Conservation (phyloP, 495 filamentous ascomycete species). For the Hypoxylon fuscum region DNA sequence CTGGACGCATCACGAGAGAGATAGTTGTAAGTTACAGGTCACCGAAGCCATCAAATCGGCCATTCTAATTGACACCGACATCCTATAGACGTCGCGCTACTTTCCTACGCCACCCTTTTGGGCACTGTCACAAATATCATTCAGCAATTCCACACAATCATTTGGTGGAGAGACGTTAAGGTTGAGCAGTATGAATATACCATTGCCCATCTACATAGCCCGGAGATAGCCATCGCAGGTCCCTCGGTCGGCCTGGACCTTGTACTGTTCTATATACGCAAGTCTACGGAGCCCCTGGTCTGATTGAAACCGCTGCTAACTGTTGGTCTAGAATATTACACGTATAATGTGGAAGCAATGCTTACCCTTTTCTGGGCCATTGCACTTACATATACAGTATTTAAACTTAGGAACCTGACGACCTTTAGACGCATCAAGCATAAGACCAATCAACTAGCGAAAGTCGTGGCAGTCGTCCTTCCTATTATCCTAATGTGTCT, state of each 20-base stretch:
- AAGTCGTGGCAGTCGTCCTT: constrained; percentile 46
- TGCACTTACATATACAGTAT: constrained; percentile 51
- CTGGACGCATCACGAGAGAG: constrained; percentile 55
- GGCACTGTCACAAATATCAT: constrained; percentile 53
- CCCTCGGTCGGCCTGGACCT: constrained; percentile 52
- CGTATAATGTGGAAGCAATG: constrained; percentile 59
- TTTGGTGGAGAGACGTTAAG: constrained; percentile 54
- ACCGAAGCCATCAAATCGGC: background rate
- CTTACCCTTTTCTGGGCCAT: constrained; percentile 58
- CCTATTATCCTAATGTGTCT: constrained; percentile 51
- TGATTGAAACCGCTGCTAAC: background rate
- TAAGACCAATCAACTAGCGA: constrained; percentile 46
- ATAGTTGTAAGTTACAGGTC: constrained; percentile 51
- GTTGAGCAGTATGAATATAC: constrained; percentile 51
- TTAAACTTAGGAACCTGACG: constrained; percentile 36
- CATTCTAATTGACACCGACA: constrained; percentile 17
- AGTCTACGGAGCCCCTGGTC: background rate
- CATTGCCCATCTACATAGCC: constrained; percentile 44
- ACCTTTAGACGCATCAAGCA: constrained; percentile 35
- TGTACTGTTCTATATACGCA: constrained; percentile 59
- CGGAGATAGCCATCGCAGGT: constrained; percentile 59
- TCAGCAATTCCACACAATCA: constrained; percentile 57
- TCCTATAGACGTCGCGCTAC: constrained; percentile 52
- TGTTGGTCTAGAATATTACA: constrained; percentile 53
- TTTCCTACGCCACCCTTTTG: constrained; percentile 50